Conservation (phyloP, 2,329 filamentous ascomycete species). For the Penicillium decumbens region DNA sequence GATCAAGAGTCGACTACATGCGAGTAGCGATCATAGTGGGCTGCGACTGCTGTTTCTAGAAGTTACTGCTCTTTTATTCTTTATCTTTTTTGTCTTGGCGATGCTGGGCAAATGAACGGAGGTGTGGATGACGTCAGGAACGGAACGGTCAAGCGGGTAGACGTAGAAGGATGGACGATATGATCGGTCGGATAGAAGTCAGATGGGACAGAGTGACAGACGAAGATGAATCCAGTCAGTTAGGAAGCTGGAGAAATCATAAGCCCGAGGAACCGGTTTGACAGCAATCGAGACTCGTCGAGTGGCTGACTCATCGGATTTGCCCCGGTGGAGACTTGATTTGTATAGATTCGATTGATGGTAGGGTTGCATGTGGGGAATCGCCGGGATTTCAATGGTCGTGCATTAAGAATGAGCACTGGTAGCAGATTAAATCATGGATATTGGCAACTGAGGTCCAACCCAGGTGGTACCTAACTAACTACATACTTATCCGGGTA, state of each 20-base stretch:
- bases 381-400: not conserved
- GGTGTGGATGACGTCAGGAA: slow-evolving; percentile 23
- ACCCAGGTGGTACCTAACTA: no score
- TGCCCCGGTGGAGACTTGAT: not conserved
- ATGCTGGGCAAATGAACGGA: not conserved
- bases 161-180: not conserved
- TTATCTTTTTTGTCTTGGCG: slow-evolving; percentile 5
- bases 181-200: not conserved
- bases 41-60: slow-evolving; percentile 1
- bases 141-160: not conserved
- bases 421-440: not conserved
- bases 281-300: not conserved
- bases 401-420: not conserved
- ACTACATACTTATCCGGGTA: not conserved
- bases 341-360: not conserved
- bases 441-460: not conserved
- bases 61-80: slow-evolving; percentile 1
- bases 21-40: slow-evolving; percentile 17
- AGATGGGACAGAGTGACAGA: not conserved
- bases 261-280: not conserved
- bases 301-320: not conserved
- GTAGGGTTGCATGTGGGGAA: not conserved
- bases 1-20: slow-evolving; percentile 7
- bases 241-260: not conserved
- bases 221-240: not conserved